A percentile compares a stretch with the other conserved stretches of the same genome.
These are phyloP conservation scores for Erythrophleum ivorense DNA, from an alignment of 331 rosid genomes.

Conservation along the genomic window DNA sequence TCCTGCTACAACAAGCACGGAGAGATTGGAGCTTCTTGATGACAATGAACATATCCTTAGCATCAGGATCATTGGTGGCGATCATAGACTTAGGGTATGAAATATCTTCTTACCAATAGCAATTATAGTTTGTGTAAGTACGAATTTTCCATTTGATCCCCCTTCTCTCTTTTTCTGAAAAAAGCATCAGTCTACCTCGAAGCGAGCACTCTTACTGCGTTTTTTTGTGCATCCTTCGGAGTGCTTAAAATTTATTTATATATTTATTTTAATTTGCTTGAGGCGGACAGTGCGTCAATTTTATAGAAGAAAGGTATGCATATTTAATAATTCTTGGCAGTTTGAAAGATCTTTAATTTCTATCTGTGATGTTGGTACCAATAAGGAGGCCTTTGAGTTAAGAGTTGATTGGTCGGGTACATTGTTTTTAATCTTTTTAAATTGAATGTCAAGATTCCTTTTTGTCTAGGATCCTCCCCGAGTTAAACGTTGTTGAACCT, in stretches of 20 bases:
- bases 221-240: neutral
- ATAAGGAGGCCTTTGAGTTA: conserved; percentile 6
- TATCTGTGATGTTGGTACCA: neutral
- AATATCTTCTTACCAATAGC: neutral
- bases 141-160: neutral
- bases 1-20: conserved; percentile 97
- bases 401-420: neutral
- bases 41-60: conserved; percentile 84
- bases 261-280: neutral
- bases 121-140: neutral
- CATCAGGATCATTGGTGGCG: conserved; percentile 88
- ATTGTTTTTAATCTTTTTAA: neutral
- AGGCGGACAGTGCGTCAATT: conserved; percentile 5
- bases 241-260: neutral
- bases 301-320: conserved; percentile 2
- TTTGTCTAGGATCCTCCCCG: conserved; percentile 13
- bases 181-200: neutral
- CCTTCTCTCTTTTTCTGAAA: neutral
- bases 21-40: conserved; percentile 94
- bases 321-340: neutral
- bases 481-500: conserved; percentile 4
- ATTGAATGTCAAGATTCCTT: conserved; percentile 13
- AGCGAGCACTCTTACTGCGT: conserved; percentile 12
- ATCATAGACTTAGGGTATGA: conserved; percentile 93
- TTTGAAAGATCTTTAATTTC: neutral